Evolutionary conservation across 2,329 filamentous ascomycete species (phyloP), one percentile per base, ranked within the genome.

Genomic region (Pyrenophora teres): DNA sequence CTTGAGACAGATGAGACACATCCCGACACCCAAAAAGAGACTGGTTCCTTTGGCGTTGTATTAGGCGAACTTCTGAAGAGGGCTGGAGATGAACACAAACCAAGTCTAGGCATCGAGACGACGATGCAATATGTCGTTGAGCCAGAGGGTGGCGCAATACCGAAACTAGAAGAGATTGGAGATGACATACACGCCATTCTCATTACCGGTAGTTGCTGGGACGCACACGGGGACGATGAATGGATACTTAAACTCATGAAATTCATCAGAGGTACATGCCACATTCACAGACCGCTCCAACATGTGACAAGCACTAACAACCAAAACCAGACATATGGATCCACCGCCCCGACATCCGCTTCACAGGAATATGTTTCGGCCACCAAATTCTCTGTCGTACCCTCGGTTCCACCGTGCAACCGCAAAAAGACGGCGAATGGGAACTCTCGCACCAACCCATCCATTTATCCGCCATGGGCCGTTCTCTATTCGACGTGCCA

Each of bases 1-100:
- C 76, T 86, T 6, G 83, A 86, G 66, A 85, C 83, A 0, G 83
- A 86, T 59, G 74, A 78, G 47, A 77, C 81, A 21, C 79, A 84
- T 55, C 78, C 80, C 10, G 75, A 82, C 6, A 83, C 80, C 1
- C 65, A 78, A 39, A 62, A 73, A 15, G 73, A 78, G 39, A 75
- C 71, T n/a, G 83, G 83, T 12, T 76, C 76, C 5, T 85, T 84
- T 59, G 81, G 81, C 7, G 71, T 82, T 35, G 79, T 85, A 19
- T 64, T 85, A 8, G 75, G 83, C 53, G 59, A 74, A 1, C 76
- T 83, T 33, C 82, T 85, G 54, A 69, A 74, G 18, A 68, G 74
- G 30, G 82, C 82, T 2, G 83, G 83, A 3, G 67, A 74, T 18
- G 72, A 73, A 2, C 82, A 85, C 54, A 71, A 80, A 21, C 83